Evolutionary conservation across 345 rosid genomes (phyloP).

Genomic region (Salix arbutifolia): DNA sequence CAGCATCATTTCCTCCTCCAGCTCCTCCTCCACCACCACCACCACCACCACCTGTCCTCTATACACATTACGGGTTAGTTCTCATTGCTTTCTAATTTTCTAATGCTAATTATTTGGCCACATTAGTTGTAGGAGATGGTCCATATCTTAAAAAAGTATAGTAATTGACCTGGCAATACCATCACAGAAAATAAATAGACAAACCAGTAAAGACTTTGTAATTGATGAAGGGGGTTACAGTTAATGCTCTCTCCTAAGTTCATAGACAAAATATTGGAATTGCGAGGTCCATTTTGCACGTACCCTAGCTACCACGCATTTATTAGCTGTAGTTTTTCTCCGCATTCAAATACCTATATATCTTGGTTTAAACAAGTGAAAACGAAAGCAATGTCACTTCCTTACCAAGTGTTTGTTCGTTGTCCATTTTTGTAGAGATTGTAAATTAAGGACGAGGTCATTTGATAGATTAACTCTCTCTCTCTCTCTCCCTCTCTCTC

Average conservation of each 20-base stretch:
- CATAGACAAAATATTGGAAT: neutral
- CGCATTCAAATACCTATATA: no score
- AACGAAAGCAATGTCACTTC: no score
- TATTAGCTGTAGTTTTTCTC: no score
- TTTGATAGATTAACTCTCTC: no score
- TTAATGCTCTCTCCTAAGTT: neutral
- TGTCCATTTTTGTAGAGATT: no score
- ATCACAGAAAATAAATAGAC: neutral
- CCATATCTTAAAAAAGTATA: constrained; percentile 12
- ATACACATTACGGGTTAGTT: constrained; percentile 58
- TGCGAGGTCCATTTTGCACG: no score
- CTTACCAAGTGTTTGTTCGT: no score
- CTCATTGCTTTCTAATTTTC: constrained; percentile 4
- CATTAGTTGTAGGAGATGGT: constrained; percentile 19
- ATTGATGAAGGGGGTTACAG: neutral
- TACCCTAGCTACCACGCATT: no score
- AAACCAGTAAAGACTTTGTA: neutral
- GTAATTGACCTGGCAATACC: constrained; percentile 9
- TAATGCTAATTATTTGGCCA: neutral
- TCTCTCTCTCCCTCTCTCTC: no score
- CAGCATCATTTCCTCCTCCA: constrained; percentile 31
- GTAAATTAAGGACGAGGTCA: no score
- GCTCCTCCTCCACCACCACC: constrained; percentile 26
- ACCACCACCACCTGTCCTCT: constrained; percentile 41
- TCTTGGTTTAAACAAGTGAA: no score